Base-by-base conservation (phyloP, 257 asterid genomes). In the Forsythia viridissima region DNA sequence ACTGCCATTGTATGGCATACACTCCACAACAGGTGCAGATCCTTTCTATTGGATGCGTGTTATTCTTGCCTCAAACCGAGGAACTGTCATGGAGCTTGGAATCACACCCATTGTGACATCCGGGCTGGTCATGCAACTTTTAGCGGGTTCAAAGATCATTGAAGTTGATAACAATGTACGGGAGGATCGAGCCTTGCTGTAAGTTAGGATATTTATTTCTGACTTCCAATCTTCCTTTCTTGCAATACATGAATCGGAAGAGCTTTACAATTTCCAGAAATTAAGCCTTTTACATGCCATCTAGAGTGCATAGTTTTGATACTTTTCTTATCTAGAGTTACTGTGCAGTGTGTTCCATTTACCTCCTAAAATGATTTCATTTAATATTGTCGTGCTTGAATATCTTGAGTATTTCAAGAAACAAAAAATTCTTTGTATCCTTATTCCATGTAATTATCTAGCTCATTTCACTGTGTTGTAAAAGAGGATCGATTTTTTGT, bases 21-120 rank as follows among this genome's bases (percentile, higher is more conserved):
- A 92, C 90, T 92, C 97, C 16, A 92, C 97, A 70, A 92, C 97
- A 0, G 97, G 97, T 13, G 97, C 96, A 10, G 97, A 92, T 83
- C 97, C 97, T 13, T 92, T 92, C 82, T 92, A 92, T 73, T 92
- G 97, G 97, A 92, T 92, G 97, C 97, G 97, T 77, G 97, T 87
- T 61, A 92, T 92, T 85, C 97, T 92, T 48, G 97, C 97, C 81
- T 92, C 97, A 36, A 92, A 88, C 83, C 88, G 97, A 74, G 97
- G 97, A 15, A 91, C 97, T 46, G 97, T 92, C 36, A 92, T 92
- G 97, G 97, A 92, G 87, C 94, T 92, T 44, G 97, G 97, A 34
- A 92, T 92, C 83, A 92, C 97, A 13, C 97, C 97, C 39, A 92
- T 92, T 57, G 97, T 92, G 75, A 92, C 97, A 24, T 91, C 97